Base-by-base conservation (phyloP, 805 yeast genomes). In the Candida tallmaniae region DNA sequence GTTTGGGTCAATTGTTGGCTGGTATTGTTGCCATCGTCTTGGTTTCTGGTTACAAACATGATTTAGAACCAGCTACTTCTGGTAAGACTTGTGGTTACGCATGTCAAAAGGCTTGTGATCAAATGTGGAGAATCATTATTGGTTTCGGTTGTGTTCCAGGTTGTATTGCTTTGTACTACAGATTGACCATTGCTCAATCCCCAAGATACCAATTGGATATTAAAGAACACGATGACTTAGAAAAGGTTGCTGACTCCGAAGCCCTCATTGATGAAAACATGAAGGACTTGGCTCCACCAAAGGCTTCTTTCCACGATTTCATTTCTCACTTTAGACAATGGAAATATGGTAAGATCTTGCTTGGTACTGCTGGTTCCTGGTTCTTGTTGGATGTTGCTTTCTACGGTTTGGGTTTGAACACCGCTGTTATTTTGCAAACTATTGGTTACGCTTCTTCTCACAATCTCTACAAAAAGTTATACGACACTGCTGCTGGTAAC, bases 121-220 rank as follows among this genome's bases (percentile, higher is more conserved):
- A 80, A 67, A 85, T 86, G 87, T 87, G 96, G 96, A 84, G 96
- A 79, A 73, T 87, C 44, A 62, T 87, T 40, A 65, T 87, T 56
- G 96, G 96, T 53, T 73, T 89, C 45, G 96, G 96, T 58, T 79
- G 85, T 68, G 83, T 87, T 48, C 96, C 96, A 48, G 96, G 95
- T 62, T 46, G 71, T 42, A 59, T 82, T 58, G 94, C 95, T 29
- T 73, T 84, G 48, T 88, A 88, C 72, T 88, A 76, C 72, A 84
- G 96, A 76, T 77, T 87, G 65, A 87, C 95, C 47, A 88, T 84
- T 60, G 95, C 95, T 47, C 96, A 85, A 71, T 85, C 95, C 35
- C 96, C 95, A 65, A 81, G 96, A 72, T 86, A 83, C 68, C 70
- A 88, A 34, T 73, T 86, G 56, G 95, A 85, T 60, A 83, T 85